Base-by-base conservation (phyloP, 345 rosid genomes). In the Populus alba region DNA sequence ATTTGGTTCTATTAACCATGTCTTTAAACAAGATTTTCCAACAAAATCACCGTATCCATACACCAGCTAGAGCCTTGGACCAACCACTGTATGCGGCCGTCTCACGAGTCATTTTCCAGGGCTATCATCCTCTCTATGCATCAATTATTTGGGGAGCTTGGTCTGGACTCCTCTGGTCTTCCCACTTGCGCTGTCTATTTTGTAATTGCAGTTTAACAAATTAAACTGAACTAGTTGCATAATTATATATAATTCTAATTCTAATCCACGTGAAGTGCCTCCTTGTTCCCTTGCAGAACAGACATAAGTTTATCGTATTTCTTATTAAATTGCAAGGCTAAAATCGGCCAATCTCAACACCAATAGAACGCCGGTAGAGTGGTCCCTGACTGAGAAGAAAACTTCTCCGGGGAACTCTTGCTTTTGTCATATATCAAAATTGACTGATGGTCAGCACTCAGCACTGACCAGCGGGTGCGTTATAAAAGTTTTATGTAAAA, bases 221-320 rank as follows among this genome's bases (percentile, higher is more conserved):
- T 25, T 23, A 23, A 22, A 7, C 27, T 33, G 20, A 61, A 29
- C 45, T 61, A 43, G 63, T 31, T 47, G 8, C 47, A 3, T 43
- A 0, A 43, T 43, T 7, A 0, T 15, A 55, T 7, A 0, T 15
- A 55, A 77, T 29, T 71, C 65, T 33, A 35, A 71, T 67, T 53
- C n/a, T 63, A 2, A 35, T 57, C 66, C 83, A 83, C 80, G 80
- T 81, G 86, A 6, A 45, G 22, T 79, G 85, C 78, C 78, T 73
- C 73, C 81, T 68, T 53, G 68, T 73, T 68, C 82, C 80, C 75
- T 59, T 23, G 45, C 80, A 49, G 62, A 17, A 47, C 53, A 23
- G 38, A 31, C 16, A 20, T 11, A 33, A 33, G 5, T 33, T 33
- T 33, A 27, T 33, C 37, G 37, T 75, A 10, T 70, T 18, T 43